Evolutionary conservation across 176 grass and related monocot species (phyloP).

Genomic region (Oryza coarctata): DNA sequence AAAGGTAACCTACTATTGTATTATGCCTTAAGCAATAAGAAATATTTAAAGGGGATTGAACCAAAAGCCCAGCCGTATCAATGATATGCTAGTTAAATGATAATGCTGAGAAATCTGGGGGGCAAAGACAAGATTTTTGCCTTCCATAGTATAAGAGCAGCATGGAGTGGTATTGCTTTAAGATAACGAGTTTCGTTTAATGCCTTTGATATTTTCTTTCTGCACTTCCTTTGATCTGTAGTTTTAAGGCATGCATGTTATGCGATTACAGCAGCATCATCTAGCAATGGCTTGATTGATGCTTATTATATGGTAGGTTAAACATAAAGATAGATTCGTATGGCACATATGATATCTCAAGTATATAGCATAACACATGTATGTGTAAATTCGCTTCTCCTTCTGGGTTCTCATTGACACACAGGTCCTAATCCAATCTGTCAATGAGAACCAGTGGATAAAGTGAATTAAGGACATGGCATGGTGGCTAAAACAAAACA

Average conservation of each 20-base stretch:
- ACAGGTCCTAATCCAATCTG: not conserved
- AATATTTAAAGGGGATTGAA: not conserved
- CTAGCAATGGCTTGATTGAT: constrained; percentile 15
- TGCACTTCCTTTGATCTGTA: not conserved
- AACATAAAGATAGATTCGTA: not conserved
- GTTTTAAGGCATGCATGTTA: not conserved
- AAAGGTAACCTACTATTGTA: not conserved
- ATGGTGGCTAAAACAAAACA: not conserved
- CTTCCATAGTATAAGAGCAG: constrained; percentile 11
- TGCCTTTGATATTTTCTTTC: not conserved
- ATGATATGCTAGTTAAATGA: not conserved
- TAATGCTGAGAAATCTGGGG: constrained; percentile 6
- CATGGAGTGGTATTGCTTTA: constrained; percentile 1
- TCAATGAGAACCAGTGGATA: not conserved
- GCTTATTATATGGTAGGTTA: not conserved
- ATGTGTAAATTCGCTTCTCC: not conserved
- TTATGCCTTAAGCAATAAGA: not conserved
- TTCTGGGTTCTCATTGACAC: not conserved
- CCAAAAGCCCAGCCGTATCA: not conserved
- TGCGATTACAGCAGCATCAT: not conserved
- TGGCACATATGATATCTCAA: not conserved
- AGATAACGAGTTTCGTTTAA: constrained; percentile 1
- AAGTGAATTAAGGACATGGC: not conserved
- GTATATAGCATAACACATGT: not conserved
- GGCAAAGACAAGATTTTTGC: constrained; percentile 1